phyloP scores from a whole-genome alignment of 345 rosid species.

The Salix arbutifolia region DNA sequence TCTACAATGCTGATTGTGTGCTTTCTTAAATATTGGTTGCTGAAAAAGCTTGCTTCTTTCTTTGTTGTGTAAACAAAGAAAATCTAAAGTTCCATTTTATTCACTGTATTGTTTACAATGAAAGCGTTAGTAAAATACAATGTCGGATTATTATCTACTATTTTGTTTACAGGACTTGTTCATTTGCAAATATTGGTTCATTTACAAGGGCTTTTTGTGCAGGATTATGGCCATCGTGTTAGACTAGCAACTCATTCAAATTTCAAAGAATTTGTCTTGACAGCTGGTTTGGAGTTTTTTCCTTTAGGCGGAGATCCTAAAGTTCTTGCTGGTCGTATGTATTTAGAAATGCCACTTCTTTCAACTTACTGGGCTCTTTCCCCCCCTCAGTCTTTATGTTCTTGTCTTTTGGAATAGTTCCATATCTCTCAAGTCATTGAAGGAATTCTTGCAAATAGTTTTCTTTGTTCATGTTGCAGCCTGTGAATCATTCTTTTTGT shows the following conservation, averaged over 20 bases:
- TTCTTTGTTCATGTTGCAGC: background rate
- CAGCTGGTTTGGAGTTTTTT: slow-evolving; percentile 95
- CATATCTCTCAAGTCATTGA: background rate
- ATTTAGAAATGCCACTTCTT: slow-evolving; percentile 20
- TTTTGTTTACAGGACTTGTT: background rate
- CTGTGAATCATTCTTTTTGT: background rate
- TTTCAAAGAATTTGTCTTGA: slow-evolving; percentile 94
- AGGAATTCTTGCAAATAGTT: background rate
- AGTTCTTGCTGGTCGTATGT: slow-evolving; percentile 95
- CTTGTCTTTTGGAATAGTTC: background rate
- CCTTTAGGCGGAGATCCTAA: slow-evolving; percentile 98
- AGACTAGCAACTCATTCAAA: slow-evolving; percentile 98
- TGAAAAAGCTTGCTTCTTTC: background rate
- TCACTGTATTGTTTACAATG: background rate
- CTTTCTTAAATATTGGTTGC: background rate
- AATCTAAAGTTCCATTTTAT: background rate
- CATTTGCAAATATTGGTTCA: background rate
- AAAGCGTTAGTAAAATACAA: background rate
- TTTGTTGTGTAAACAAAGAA: slow-evolving; percentile 1
- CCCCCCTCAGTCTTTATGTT: background rate
- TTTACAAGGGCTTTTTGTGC: slow-evolving; percentile 29
- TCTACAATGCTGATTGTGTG: background rate
- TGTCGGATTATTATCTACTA: background rate
- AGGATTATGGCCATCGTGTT: slow-evolving; percentile 99
- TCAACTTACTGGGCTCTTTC: background rate